A percentile compares a stretch with the other conserved stretches of the same genome.
These are phyloP conservation scores for Ceratonia siliqua DNA, from an alignment of 306 rosid genomes.

Conservation along the genomic window DNA sequence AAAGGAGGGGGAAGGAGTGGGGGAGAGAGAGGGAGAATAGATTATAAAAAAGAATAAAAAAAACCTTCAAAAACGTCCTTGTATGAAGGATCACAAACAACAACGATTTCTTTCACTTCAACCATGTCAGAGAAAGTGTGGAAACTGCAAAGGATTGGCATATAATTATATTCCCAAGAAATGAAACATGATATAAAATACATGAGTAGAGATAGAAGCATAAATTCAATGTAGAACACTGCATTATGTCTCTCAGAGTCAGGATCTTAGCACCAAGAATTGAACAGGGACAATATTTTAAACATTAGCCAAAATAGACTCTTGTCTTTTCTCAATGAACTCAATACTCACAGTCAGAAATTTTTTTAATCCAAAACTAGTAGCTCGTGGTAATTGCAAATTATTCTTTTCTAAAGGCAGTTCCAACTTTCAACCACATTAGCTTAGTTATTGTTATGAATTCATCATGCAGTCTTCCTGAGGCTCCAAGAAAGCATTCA, in stretches of 20 bases:
- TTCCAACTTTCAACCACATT: neutral
- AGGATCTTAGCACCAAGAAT: neutral
- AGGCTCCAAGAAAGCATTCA: neutral
- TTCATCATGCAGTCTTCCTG: neutral
- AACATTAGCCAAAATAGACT: neutral
- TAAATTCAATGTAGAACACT: neutral
- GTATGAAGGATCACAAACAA: slow-evolving; percentile 96
- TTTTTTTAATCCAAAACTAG: neutral
- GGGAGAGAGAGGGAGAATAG: neutral
- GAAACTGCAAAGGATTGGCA: slow-evolving; percentile 60
- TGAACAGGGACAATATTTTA: neutral
- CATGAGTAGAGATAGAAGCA: neutral
- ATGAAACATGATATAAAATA: neutral
- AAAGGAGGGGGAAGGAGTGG: neutral
- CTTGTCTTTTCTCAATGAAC: neutral
- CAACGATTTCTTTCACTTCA: slow-evolving; percentile 85
- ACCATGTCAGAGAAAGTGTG: slow-evolving; percentile 65
- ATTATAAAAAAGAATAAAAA: neutral
- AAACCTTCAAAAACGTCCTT: slow-evolving; percentile 76
- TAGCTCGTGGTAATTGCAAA: neutral
- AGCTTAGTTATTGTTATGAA: neutral
- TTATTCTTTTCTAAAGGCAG: neutral
- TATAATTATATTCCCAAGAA: slow-evolving; percentile 14
- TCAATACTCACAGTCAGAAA: neutral
- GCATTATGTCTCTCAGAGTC: neutral